Conservation (phyloP, 371 early-diverging fungal species). For the Syncephalastrum contaminatum region DNA sequence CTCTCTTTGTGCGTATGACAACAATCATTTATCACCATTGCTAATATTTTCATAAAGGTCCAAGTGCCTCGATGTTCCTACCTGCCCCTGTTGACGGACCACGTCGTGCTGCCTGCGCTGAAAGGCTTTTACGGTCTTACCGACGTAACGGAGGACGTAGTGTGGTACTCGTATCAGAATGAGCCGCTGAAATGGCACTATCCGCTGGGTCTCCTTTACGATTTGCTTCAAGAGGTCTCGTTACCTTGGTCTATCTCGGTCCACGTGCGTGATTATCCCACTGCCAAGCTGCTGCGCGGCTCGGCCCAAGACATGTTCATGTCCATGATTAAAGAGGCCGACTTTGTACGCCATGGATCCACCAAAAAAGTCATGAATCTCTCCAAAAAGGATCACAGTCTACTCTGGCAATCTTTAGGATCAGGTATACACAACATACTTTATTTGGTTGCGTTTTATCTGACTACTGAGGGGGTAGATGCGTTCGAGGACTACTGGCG, state of each 20-base stretch:
- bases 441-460: not conserved
- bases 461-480: slow-evolving; percentile 27
- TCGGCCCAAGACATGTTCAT: slow-evolving; percentile 70
- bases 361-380: slow-evolving; percentile 76
- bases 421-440: slow-evolving; percentile 35
- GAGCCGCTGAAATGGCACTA: slow-evolving; percentile 78
- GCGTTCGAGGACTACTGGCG: slow-evolving; percentile 62
- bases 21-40: not conserved
- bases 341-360: slow-evolving; percentile 68
- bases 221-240: slow-evolving; percentile 33
- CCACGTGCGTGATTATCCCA: slow-evolving; percentile 61
- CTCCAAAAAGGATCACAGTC: slow-evolving; percentile 69
- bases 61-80: slow-evolving; percentile 57
- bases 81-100: slow-evolving; percentile 55
- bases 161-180: slow-evolving; percentile 67
- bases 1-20: slow-evolving; percentile 46
- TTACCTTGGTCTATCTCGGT: slow-evolving; percentile 67
- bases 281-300: slow-evolving; percentile 55
- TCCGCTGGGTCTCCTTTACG: slow-evolving; percentile 74
- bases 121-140: no score
- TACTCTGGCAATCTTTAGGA: slow-evolving; percentile 64
- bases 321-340: slow-evolving; percentile 83
- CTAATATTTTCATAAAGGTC: slow-evolving; percentile 4
- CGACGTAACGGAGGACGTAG: slow-evolving; percentile 21
- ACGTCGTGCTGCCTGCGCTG: slow-evolving; percentile 38